Evolutionary conservation across 306 rosid species (phyloP).

Genomic region (Cucurbita maxima): DNA sequence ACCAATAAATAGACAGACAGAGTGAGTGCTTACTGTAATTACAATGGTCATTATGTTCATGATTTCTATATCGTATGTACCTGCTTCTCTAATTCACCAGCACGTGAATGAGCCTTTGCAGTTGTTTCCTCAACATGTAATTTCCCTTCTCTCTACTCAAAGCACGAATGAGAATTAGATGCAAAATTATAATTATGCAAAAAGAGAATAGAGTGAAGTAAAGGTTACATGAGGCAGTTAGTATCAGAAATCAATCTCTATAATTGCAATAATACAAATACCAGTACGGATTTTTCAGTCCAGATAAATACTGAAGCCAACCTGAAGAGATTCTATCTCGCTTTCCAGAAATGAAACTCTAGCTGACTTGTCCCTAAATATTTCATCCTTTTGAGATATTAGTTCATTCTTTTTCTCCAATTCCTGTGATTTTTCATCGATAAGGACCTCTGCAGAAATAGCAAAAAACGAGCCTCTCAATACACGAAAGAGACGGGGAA

Average conservation of each 20-base stretch:
- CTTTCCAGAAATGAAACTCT: constrained; percentile 39
- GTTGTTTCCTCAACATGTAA: constrained; percentile 29
- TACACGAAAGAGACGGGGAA: neutral
- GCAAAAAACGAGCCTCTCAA: constrained; percentile 8
- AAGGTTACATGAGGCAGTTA: neutral
- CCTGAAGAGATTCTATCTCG: constrained; percentile 72
- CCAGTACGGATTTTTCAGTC: neutral
- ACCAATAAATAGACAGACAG: neutral
- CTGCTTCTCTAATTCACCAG: constrained; percentile 73
- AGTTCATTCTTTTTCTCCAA: constrained; percentile 38
- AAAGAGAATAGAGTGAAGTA: neutral
- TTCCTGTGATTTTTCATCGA: constrained; percentile 35
- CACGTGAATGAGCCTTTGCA: constrained; percentile 68
- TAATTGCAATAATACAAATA: neutral
- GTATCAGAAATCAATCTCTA: neutral
- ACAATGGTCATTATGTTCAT: constrained; percentile 1
- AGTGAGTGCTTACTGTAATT: neutral
- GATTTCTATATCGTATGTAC: constrained; percentile 25
- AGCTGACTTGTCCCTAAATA: constrained; percentile 28
- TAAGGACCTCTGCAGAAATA: constrained; percentile 34
- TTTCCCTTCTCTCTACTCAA: constrained; percentile 44
- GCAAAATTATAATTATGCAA: neutral
- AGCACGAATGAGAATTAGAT: neutral
- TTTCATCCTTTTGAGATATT: constrained; percentile 40
- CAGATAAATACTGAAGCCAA: constrained; percentile 8